Base-by-base conservation (phyloP, 805 yeast species). In the Metschnikowia dekortorum region DNA sequence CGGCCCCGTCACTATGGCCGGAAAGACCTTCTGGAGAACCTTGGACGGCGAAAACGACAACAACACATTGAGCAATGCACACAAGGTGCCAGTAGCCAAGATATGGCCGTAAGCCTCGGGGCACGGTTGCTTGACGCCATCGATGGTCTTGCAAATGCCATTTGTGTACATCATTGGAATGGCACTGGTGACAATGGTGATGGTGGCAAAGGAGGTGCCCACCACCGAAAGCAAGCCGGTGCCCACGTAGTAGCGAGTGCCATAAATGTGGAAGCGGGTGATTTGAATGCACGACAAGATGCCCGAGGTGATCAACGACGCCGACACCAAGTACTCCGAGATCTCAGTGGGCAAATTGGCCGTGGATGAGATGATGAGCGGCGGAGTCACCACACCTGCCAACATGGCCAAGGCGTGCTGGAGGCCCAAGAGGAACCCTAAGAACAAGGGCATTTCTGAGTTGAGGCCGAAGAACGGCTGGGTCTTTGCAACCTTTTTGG, bases 1-100 rank as follows among this genome's bases (percentile, higher is more conserved):
- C 8, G 96, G 96, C 51, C 97, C 97, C 30, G 96, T 90, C 53
- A 91, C 97, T 47, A 89, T 71, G 35, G 96, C 91, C 16, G 97
- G 97, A 73, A 90, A 90, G 34, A 87, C 61, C 53, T 75, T 82
- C 66, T 87, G 89, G 56, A 90, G 75, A 11, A 77, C 56, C 35
- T 74, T 76, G 4, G 96, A 82, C 9, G 97, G 97, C 58, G 85
- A 66, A 65, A 91, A 90, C 0, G 96, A 85, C 46, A 88, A 64
- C 8, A 76, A 58, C 38, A 91, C 75, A 73, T 88, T 95, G 18
- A 90, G 61, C 35, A 91, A 72, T 3, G 89, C 87, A 69, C 96
- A 88, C 18, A 81, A 76, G 36, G 80, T 76, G n/a, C 90, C 85
- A 8, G 96, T 86, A 35, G 85, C 97, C 53, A 90, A 70, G 38